Base-by-base conservation (phyloP, 352 stramenopile genomes). In the Phytophthora pisi region DNA sequence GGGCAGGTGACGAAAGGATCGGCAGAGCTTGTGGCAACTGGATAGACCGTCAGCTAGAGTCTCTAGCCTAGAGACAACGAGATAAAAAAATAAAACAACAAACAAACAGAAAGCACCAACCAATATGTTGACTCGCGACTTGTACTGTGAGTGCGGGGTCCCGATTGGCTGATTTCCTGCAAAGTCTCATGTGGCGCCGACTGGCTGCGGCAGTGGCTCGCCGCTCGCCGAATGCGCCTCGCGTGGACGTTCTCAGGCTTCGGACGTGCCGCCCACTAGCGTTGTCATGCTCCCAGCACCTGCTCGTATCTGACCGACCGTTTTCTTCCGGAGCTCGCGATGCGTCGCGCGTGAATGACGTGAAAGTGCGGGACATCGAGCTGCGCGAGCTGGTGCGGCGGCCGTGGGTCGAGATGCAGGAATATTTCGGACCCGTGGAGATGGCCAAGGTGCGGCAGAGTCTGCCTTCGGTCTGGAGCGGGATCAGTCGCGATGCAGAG, bases 341-440 rank as follows among this genome's bases (percentile, higher is more conserved):
- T 26, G 28, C 62, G 13, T 13, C 46, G 13, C 26, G 45, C 31
- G 36, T 4, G 15, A 26, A 66, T 53, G 36, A 64, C 16, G 42
- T 80, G 43, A 71, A 55, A 60, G 57, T 81, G 10, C 38, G 50
- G 13, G 70, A 64, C 31, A 47, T 84, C 43, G 45, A 67, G 55
- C 63, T 86, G 36, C 47, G 46, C 23, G 67, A 82, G 28, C 55
- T 84, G n/a, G 72, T 74, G 4, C 68, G 38, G 20, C 66, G 57
- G 7, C 61, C 75, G 40, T 74, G 67, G 51, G 23, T 65, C 20
- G 70, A 84, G 4, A 46, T 86, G 13, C 51, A 72, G 38, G 50
- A 61, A 13, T 46, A 63, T 28, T 65, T 77, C 8, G 73, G 78
- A 9, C 51, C 46, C 40, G 43, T 42, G 3, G 56, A 68, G 59